Conservation (phyloP, 106 monocot species). For the Amphibolis antarctica region DNA sequence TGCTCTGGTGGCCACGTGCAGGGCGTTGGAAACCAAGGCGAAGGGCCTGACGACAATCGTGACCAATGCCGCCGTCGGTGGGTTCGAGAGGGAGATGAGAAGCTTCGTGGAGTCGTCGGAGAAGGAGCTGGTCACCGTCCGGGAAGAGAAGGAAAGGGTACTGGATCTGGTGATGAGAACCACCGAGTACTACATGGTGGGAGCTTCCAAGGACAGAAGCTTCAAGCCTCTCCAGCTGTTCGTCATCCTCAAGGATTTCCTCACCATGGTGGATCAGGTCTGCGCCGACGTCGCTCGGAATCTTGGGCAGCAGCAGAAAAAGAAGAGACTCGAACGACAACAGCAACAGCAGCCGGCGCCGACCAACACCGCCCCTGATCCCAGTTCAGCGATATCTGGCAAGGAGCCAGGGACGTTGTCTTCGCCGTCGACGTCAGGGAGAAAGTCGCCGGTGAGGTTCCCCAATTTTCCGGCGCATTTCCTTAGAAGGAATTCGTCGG, state of each 20-base stretch:
- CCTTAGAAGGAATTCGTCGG: slow-evolving; percentile 8
- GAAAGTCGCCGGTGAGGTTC: slow-evolving; percentile 13
- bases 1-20: not conserved
- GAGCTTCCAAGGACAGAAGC: slow-evolving; percentile 14
- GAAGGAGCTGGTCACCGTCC: slow-evolving; percentile 1
- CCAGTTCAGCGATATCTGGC: not conserved
- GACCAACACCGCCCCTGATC: not conserved
- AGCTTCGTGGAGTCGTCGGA: slow-evolving; percentile 15
- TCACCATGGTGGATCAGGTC: slow-evolving; percentile 21
- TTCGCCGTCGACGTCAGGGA: not conserved
- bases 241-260: slow-evolving; percentile 17
- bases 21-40: not conserved
- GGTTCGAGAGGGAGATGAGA: slow-evolving; percentile 15
- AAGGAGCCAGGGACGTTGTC: not conserved
- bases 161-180: slow-evolving; percentile 15
- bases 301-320: slow-evolving; percentile 10
- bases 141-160: slow-evolving; percentile 11
- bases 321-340: slow-evolving; percentile 5
- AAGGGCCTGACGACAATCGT: not conserved
- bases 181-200: slow-evolving; percentile 20
- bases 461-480: slow-evolving; percentile 15
- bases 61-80: slow-evolving; percentile 1
- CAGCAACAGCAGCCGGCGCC: not conserved
- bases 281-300: slow-evolving; percentile 13
- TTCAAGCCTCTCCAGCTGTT: slow-evolving; percentile 16